Evolutionary conservation across 495 filamentous ascomycete genomes (phyloP).

Genomic region (Neurospora discreta): DNA sequence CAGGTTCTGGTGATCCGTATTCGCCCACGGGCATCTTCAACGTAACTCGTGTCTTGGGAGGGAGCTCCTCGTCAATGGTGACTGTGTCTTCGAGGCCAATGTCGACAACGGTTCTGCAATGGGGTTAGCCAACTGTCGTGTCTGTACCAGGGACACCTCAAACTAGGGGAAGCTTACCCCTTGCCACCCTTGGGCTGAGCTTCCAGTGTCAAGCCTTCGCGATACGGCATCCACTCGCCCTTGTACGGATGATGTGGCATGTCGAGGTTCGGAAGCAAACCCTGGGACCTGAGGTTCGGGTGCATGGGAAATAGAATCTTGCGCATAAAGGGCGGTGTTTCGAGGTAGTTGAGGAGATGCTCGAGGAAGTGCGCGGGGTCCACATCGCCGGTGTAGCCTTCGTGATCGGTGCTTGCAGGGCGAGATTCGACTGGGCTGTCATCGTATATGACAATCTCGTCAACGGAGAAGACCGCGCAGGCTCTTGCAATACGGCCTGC

Average conservation of each 20-base stretch:
- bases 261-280: slow-evolving; percentile 56
- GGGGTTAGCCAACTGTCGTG: neutral
- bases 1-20: slow-evolving; percentile 37
- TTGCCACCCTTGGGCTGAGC: slow-evolving; percentile 23
- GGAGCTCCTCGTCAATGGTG: slow-evolving; percentile 41
- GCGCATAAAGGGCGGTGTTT: slow-evolving; percentile 65
- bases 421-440: slow-evolving; percentile 38
- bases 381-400: slow-evolving; percentile 48
- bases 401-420: slow-evolving; percentile 28
- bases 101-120: slow-evolving; percentile 43
- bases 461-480: slow-evolving; percentile 62
- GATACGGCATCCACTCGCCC: slow-evolving; percentile 57
- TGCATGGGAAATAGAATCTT: slow-evolving; percentile 58
- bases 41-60: slow-evolving; percentile 52
- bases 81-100: slow-evolving; percentile 44
- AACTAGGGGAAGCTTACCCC: slow-evolving; percentile 12
- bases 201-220: slow-evolving; percentile 54
- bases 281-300: slow-evolving; percentile 53
- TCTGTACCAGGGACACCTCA: neutral
- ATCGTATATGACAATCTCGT: slow-evolving; percentile 67
- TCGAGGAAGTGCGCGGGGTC: slow-evolving; percentile 61
- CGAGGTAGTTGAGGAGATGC: slow-evolving; percentile 63
- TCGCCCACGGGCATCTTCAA: slow-evolving; percentile 43
- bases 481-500: slow-evolving; percentile 62
- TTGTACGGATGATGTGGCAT: slow-evolving; percentile 63